phyloP scores from a whole-genome alignment of 768 basidiomycete species.

The Boletus rubroflammeus region DNA sequence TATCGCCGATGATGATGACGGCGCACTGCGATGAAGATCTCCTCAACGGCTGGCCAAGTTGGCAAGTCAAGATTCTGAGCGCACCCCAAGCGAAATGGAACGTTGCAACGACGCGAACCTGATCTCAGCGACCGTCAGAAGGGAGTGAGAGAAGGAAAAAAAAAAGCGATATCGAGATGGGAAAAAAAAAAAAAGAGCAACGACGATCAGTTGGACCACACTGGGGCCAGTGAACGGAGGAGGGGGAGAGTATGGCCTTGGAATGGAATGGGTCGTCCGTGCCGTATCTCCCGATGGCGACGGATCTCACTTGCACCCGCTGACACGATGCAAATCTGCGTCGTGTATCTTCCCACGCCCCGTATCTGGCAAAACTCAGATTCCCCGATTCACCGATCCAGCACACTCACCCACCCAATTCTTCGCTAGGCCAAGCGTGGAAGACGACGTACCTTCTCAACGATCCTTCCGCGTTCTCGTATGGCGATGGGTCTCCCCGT shows the following conservation, averaged over 20 bases:
- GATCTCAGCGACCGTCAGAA: background rate
- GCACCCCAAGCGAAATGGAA: slow-evolving; percentile 3
- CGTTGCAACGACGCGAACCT: background rate
- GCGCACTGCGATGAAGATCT: slow-evolving; percentile 23
- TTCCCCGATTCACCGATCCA: slow-evolving; percentile 31
- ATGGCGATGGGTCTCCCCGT: slow-evolving; percentile 3
- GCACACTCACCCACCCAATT: background rate
- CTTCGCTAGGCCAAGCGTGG: background rate
- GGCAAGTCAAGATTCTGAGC: slow-evolving; percentile 1
- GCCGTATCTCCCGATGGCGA: slow-evolving; percentile 65
- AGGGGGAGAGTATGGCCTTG: slow-evolving; percentile 2
- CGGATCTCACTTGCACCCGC: slow-evolving; percentile 42
- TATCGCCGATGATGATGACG: slow-evolving; percentile 18
- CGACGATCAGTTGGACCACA: slow-evolving; percentile 1
- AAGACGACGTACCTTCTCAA: slow-evolving; percentile 21
- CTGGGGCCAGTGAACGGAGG: slow-evolving; percentile 1
- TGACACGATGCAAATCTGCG: slow-evolving; percentile 32
- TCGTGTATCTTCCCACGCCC: slow-evolving; percentile 27
- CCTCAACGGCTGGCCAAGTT: background rate
- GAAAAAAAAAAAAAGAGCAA: slow-evolving; percentile 21
- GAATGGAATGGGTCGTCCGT: slow-evolving; percentile 35
- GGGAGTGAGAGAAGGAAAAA: background rate
- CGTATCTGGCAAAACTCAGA: slow-evolving; percentile 19
- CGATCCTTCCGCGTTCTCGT: slow-evolving; percentile 5
- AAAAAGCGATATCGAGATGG: slow-evolving; percentile 4